A percentile compares a stretch with the other conserved stretches of the same genome.
phyloP scores from a whole-genome alignment of 106 monocot species.

The Phalaenopsis aphrodite region DNA sequence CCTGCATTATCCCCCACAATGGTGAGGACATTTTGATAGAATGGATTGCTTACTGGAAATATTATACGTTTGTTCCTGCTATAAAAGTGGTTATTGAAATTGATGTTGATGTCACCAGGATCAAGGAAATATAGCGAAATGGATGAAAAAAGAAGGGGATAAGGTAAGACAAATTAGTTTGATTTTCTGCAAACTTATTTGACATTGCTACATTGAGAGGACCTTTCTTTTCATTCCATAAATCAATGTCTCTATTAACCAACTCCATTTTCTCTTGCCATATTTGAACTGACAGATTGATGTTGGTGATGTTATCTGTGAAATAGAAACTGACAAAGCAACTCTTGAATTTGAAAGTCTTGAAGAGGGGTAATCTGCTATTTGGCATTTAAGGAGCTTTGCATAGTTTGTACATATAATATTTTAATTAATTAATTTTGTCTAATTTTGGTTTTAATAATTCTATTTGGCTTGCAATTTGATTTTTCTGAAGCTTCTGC shows the following conservation, averaged over 20 bases:
- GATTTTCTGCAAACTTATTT: neutral
- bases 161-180: constrained; percentile 41
- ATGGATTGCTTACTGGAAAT: neutral
- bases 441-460: neutral
- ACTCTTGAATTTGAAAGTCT: constrained; percentile 90
- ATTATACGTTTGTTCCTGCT: neutral
- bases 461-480: neutral
- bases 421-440: neutral
- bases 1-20: constrained; percentile 97
- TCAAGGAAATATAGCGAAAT: constrained; percentile 97
- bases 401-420: neutral
- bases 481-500: neutral
- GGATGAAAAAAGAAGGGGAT: constrained; percentile 97
- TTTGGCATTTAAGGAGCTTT: neutral
- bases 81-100: constrained; percentile 9
- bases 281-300: constrained; percentile 45
- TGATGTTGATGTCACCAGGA: constrained; percentile 41
- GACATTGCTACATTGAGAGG: neutral
- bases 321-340: constrained; percentile 98
- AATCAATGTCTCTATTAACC: neutral
- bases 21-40: constrained; percentile 31
- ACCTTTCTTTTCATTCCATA: neutral
- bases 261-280: neutral
- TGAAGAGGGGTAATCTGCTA: constrained; percentile 79
- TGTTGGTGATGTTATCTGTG: constrained; percentile 93